Conservation (phyloP, 192 early-diverging fungal genomes). For the Lunasporangiospora selenospora region DNA sequence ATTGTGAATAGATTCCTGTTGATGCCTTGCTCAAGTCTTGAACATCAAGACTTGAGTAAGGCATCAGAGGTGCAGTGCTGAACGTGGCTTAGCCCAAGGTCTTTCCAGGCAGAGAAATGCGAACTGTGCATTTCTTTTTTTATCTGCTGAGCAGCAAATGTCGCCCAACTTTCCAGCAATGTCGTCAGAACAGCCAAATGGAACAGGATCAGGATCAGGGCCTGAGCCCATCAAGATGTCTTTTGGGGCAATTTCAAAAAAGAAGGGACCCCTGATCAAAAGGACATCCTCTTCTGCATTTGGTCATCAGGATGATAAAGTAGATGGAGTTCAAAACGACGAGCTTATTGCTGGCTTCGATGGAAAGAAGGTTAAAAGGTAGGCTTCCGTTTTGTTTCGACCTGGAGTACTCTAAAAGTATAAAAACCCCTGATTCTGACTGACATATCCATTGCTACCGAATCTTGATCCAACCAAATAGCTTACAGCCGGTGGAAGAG, state of each 20-base stretch:
- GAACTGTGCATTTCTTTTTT: not conserved
- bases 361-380: constrained; percentile 55
- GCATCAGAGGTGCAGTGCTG: not conserved
- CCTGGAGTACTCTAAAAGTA: not conserved
- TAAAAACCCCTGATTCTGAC: too few species aligned
- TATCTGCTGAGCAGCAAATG: too few species aligned
- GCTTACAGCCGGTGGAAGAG: constrained; percentile 38
- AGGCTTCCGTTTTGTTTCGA: not conserved
- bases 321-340: constrained; percentile 26
- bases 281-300: constrained; percentile 21
- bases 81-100: constrained; percentile 1
- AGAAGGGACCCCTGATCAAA: constrained; percentile 16
- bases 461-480: too few species aligned
- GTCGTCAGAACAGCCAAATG: too few species aligned
- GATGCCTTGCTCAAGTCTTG: too few species aligned
- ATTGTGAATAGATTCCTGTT: too few species aligned
- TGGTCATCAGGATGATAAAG: constrained; percentile 49
- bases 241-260: constrained; percentile 3
- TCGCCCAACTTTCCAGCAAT: too few species aligned
- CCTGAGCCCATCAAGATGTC: constrained; percentile 29
- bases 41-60: too few species aligned
- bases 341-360: constrained; percentile 56
- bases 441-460: too few species aligned
- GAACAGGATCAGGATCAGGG: too few species aligned
- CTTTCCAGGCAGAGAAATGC: not conserved